Base-by-base conservation (phyloP, 345 rosid genomes). In the Citrus maxima region DNA sequence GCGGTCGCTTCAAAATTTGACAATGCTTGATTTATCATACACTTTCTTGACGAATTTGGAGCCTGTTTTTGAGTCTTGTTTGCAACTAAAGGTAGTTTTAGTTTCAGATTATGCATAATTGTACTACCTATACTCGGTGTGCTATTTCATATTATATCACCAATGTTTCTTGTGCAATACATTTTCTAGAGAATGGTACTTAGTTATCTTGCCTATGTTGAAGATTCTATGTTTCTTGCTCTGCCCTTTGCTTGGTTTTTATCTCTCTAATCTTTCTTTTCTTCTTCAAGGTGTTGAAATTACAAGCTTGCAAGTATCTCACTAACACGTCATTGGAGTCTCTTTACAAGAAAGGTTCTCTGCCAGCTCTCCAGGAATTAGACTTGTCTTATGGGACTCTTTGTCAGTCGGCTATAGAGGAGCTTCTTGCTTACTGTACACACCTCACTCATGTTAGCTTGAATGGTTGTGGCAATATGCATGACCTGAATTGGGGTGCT, bases 271-370 rank as follows among this genome's bases (percentile, higher is more conserved):
- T 65, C 76, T 63, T 51, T 49, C 54, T 72, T 55, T 30, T 59
- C 37, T 68, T 66, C 72, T 75, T 77, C 67, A 60, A 96, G 98
- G 97, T 96, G 34, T 86, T 96, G 75, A 94, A 91, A 83, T 87
- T 96, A 79, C 99, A 94, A 87, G 99, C 99, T 5, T 96, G 99
- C 93, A 96, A 96, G 78, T 93, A 92, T 87, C 98, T 96, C 62
- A 86, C 88, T 4, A 91, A 96, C 85, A 84, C 92, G 18, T 90
- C 99, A 74, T 76, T 96, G 86, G 98, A 94, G 90, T 98, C 98
- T 78, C 90, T 96, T 70, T 96, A 93, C 88, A 94, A 90, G 86
- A 85, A 86, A 79, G 90, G 92, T 72, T 97, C 98, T 80, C 83
- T 96, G 75, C 93, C 89, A 64, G 85, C 88, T 30, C 98, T 96